These are phyloP conservation scores for Hibiscus mutabilis DNA, from an alignment of 345 rosid genomes.

Conservation along the genomic window DNA sequence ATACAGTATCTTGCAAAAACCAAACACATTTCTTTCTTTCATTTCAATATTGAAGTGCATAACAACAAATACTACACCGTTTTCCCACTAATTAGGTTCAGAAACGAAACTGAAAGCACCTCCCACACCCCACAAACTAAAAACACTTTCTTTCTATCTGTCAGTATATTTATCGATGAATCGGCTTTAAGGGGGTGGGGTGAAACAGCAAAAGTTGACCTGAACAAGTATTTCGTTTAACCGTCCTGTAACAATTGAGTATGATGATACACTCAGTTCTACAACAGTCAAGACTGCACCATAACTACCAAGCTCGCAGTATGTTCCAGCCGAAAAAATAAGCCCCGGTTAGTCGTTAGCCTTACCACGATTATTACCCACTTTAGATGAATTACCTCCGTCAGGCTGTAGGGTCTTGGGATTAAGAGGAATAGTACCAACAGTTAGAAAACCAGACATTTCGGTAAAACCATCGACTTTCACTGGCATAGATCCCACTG, in stretches of 20 bases:
- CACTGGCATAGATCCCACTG: slow-evolving; percentile 65
- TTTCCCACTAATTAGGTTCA: not conserved
- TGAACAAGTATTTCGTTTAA: not conserved
- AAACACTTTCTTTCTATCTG: not conserved
- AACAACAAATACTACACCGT: not conserved
- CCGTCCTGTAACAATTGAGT: not conserved
- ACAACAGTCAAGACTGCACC: slow-evolving; percentile 14
- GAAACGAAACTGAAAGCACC: not conserved
- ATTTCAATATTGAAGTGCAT: not conserved
- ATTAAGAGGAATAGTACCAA: slow-evolving; percentile 66
- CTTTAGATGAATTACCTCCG: slow-evolving; percentile 17
- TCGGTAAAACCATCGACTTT: slow-evolving; percentile 51
- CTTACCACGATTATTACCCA: slow-evolving; percentile 5
- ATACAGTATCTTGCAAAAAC: no score
- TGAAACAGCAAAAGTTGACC: not conserved
- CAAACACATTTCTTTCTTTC: no score
- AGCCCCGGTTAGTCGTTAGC: slow-evolving; percentile 1
- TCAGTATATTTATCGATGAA: not conserved
- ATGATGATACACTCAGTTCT: not conserved
- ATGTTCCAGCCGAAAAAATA: not conserved
- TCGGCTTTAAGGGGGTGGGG: not conserved
- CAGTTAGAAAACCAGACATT: slow-evolving; percentile 33
- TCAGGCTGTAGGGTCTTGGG: slow-evolving; percentile 35
- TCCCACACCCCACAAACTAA: not conserved
- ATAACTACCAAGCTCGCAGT: not conserved